Conservation (phyloP, 1,284 basidiomycete species). For the Cutaneotrichosporon cyanovorans region DNA sequence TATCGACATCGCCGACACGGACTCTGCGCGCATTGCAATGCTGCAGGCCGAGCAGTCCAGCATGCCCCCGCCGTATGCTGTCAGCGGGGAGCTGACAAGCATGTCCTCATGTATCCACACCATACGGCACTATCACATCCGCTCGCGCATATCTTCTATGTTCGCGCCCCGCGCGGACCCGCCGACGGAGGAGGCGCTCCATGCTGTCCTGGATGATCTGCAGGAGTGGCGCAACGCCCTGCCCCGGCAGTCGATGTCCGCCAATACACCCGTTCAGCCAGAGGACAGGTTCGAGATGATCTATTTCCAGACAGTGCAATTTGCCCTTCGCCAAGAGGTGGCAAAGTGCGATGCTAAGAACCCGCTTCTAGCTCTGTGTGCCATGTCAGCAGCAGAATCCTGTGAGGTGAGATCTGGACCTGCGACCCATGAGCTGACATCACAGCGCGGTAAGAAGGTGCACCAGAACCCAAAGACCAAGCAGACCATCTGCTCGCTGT, state of each 20-base stretch:
- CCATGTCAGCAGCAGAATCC: slow-evolving; percentile 18
- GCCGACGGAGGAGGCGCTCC: slow-evolving; percentile 7
- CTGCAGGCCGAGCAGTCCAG: neutral
- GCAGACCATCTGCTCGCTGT: slow-evolving; percentile 13
- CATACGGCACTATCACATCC: slow-evolving; percentile 11
- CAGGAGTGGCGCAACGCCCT: slow-evolving; percentile 15
- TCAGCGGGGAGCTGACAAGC: slow-evolving; percentile 1
- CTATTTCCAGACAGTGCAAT: slow-evolving; percentile 17
- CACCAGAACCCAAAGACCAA: slow-evolving; percentile 10
- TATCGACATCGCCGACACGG: slow-evolving; percentile 1
- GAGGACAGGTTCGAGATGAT: slow-evolving; percentile 12
- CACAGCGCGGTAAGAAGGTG: slow-evolving; percentile 14
- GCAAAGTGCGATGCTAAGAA: slow-evolving; percentile 10
- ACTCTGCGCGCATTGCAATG: neutral
- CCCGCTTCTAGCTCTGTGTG: slow-evolving; percentile 15
- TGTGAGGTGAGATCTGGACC: slow-evolving; percentile 15
- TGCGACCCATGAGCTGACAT: neutral
- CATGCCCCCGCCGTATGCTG: neutral
- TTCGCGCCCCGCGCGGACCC: slow-evolving; percentile 3
- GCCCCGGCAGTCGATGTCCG: slow-evolving; percentile 1
- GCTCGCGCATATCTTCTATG: slow-evolving; percentile 13
- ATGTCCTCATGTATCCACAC: slow-evolving; percentile 18
- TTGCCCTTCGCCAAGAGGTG: slow-evolving; percentile 12
- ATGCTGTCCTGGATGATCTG: slow-evolving; percentile 14
- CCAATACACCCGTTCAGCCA: slow-evolving; percentile 7